A percentile compares a stretch with the other conserved stretches of the same genome.
Evolutionary conservation across 768 basidiomycete genomes (phyloP).

Genomic region (Phylloporus sp.): DNA sequence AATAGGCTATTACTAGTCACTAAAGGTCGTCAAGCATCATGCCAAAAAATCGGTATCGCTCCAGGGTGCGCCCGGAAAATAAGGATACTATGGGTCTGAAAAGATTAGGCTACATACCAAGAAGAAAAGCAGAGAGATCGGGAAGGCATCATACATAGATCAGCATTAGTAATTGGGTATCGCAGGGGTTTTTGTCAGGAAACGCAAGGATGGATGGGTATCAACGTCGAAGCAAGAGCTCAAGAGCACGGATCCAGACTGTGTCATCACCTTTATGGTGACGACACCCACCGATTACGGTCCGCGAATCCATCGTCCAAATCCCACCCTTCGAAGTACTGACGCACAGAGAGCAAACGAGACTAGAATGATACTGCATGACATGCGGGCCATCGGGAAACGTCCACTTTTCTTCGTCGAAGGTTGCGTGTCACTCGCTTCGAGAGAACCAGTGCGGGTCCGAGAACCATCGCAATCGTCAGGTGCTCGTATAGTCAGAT

Average conservation of each 20-base stretch:
- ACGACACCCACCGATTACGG: conserved; percentile 15
- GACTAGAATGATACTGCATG: conserved; percentile 22
- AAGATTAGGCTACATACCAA: background rate
- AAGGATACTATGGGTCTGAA: background rate
- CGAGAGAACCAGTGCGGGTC: background rate
- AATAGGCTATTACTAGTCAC: too few species aligned
- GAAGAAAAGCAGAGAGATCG: background rate
- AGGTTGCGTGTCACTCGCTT: background rate
- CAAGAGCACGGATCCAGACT: background rate
- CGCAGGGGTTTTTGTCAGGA: background rate
- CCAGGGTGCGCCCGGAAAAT: background rate
- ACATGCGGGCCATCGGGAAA: conserved; percentile 10
- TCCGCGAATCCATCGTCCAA: conserved; percentile 22
- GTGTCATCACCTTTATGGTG: background rate
- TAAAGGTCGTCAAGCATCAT: conserved; percentile 2
- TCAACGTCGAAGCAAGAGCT: background rate
- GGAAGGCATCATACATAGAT: background rate
- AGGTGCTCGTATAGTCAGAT: background rate
- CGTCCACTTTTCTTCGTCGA: conserved; percentile 3
- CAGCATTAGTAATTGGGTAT: background rate
- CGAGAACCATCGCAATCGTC: background rate
- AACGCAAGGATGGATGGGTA: background rate
- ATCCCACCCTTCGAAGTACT: conserved; percentile 22
- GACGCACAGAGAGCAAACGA: conserved; percentile 27
- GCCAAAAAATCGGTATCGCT: background rate